A percentile compares a stretch with the other conserved stretches of the same genome.
Evolutionary conservation across 176 grass and related monocot genomes (phyloP).

Genomic region (bread wheat (Triticum aestivum)): IWGSC_CS_RefSeq_v2.1 NC_057801.1:152918900-152919399

Average conservation of each 20-base stretch:
- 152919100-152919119: background rate
- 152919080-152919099: background rate
- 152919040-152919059: background rate
- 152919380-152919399: background rate
- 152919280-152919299: slow-evolving; percentile 24
- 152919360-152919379: background rate
- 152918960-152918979: background rate
- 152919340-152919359: background rate
- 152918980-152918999: background rate
- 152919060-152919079: background rate
- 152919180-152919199: slow-evolving; percentile 16
- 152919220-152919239: slow-evolving; percentile 1
- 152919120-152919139: background rate
- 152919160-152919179: background rate
- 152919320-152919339: background rate
- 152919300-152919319: background rate
- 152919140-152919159: background rate
- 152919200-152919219: background rate
- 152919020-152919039: background rate
- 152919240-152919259: slow-evolving; percentile 9
- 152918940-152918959: background rate
- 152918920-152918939: slow-evolving; percentile 12
- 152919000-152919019: background rate
- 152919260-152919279: slow-evolving; percentile 22
- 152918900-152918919: slow-evolving; percentile 19